phyloP scores from a whole-genome alignment of 1,139 yeast genomes.

The Zhuliangozyma blackwelliae region DNA sequence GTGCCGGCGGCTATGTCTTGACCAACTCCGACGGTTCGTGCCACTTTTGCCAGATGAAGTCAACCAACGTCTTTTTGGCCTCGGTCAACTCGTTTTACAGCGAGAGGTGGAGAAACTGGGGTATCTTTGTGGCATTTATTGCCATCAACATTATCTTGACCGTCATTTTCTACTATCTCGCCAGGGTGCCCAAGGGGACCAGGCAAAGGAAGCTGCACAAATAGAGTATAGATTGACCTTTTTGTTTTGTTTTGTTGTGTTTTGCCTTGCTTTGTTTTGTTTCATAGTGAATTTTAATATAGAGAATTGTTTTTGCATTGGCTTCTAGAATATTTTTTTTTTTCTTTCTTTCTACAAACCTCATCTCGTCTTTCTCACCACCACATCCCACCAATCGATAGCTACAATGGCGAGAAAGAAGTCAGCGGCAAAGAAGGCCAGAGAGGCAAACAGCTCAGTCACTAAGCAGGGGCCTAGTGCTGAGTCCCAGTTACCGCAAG shows the following conservation, averaged over 20 bases:
- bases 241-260: too few species aligned
- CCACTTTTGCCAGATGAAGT: conserved; percentile 43
- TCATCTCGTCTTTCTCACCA: too few species aligned
- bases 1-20: conserved; percentile 49
- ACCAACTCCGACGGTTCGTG: conserved; percentile 33
- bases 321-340: too few species aligned
- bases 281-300: too few species aligned
- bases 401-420: conserved; percentile 79
- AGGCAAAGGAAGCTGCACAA: conserved; percentile 11
- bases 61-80: conserved; percentile 49
- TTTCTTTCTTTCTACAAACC: too few species aligned
- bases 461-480: conserved; percentile 4
- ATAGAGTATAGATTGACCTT: conserved; percentile 6
- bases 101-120: conserved; percentile 65
- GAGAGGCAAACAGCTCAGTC: conserved; percentile 36
- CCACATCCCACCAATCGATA: too few species aligned
- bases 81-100: conserved; percentile 37
- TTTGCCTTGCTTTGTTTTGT: too few species aligned
- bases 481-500: background rate
- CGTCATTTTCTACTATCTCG: conserved; percentile 61
- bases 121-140: conserved; percentile 47
- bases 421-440: conserved; percentile 77
- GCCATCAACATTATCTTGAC: conserved; percentile 49
- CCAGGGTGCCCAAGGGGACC: conserved; percentile 58
- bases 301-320: too few species aligned